Conservation (phyloP, 495 filamentous ascomycete genomes). For the Aspergillus heteromorphus region DNA sequence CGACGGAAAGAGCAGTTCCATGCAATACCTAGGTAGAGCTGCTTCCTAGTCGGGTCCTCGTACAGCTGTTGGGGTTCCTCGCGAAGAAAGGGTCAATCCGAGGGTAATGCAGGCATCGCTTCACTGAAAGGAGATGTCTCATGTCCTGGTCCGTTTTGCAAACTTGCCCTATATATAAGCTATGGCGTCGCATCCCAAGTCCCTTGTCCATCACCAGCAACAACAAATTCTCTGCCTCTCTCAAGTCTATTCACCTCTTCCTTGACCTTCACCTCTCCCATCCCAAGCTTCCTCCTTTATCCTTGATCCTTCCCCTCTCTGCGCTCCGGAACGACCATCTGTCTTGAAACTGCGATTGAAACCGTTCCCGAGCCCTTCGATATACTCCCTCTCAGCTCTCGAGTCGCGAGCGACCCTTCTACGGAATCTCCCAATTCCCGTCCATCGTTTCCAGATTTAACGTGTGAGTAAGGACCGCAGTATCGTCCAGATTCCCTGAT, state of each 20-base stretch:
- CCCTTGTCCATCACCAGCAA: conserved; percentile 6
- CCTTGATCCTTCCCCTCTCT: neutral
- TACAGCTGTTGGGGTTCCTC: conserved; percentile 11
- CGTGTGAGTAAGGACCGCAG: too few species aligned
- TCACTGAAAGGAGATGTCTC: conserved; percentile 5
- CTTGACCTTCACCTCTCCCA: conserved; percentile 14
- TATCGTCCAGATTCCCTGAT: neutral
- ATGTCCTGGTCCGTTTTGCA: conserved; percentile 10
- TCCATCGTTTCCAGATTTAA: too few species aligned
- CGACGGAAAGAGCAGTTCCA: conserved; percentile 11
- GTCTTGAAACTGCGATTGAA: too few species aligned
- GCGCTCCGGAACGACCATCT: too few species aligned
- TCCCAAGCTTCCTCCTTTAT: neutral
- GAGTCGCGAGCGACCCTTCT: too few species aligned
- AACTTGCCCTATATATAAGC: conserved; percentile 21
- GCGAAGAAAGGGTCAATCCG: conserved; percentile 6
- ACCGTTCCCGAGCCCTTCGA: too few species aligned
- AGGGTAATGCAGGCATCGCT: conserved; percentile 10
- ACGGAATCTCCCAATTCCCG: too few species aligned
- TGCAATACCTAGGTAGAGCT: conserved; percentile 16
- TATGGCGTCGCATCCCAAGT: conserved; percentile 21
- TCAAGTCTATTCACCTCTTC: conserved; percentile 8
- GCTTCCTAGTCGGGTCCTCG: conserved; percentile 13
- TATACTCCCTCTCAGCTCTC: too few species aligned
- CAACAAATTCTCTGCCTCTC: conserved; percentile 5